A percentile compares a stretch with the other conserved stretches of the same genome.
Conservation (phyloP, 371 early-diverging fungal genomes). For the Lichtheimia hyalospora region DNA sequence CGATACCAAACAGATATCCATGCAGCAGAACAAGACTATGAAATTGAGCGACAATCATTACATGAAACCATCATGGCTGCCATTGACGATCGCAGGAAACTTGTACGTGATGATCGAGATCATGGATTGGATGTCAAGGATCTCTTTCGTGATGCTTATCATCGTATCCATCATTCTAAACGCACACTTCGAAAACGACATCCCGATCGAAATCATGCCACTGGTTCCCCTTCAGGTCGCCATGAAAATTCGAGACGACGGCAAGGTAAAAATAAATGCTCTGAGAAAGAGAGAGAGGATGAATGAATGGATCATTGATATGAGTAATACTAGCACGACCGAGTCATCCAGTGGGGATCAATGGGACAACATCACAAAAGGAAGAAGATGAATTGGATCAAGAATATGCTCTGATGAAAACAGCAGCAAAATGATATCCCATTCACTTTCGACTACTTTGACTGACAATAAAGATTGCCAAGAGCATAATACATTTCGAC, state of each 20-base stretch:
- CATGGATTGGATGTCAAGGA: slow-evolving; percentile 15
- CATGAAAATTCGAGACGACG: slow-evolving; percentile 19
- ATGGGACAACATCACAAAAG: slow-evolving; percentile 12
- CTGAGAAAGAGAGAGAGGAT: neutral
- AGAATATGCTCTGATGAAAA: slow-evolving; percentile 22
- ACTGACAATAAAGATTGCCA: too few relatives aligned
- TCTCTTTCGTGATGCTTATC: slow-evolving; percentile 20
- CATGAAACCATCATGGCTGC: slow-evolving; percentile 33
- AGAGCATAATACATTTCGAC: too few relatives aligned
- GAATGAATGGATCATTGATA: neutral
- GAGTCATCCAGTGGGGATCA: slow-evolving; percentile 16
- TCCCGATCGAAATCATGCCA: slow-evolving; percentile 9
- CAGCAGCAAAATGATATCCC: neutral
- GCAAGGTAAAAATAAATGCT: slow-evolving; percentile 16
- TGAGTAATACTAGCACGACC: slow-evolving; percentile 11
- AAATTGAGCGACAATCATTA: slow-evolving; percentile 21
- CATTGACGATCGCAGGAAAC: slow-evolving; percentile 36
- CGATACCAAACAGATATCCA: slow-evolving; percentile 28
- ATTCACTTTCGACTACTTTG: too few relatives aligned
- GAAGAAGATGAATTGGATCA: slow-evolving; percentile 28
- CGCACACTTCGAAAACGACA: slow-evolving; percentile 22
- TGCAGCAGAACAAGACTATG: slow-evolving; percentile 43
- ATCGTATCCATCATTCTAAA: slow-evolving; percentile 13
- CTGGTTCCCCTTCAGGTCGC: slow-evolving; percentile 17
- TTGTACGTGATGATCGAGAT: slow-evolving; percentile 33